These are phyloP conservation scores for Trametes cubensis DNA, from an alignment of 768 basidiomycete genomes.

Conservation along the genomic window DNA sequence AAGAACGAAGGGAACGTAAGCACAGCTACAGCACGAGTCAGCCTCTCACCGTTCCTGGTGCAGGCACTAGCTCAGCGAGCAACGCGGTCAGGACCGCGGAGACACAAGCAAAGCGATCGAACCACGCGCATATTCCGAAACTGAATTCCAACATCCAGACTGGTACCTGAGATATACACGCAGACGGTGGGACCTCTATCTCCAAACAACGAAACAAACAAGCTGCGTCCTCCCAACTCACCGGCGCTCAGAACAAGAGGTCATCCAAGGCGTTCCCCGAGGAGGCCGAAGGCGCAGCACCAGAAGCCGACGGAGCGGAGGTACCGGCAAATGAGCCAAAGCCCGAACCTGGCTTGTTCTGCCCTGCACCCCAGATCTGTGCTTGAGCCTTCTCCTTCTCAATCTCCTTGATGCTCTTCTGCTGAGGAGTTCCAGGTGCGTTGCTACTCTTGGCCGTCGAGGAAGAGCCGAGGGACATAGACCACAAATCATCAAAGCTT, in stretches of 20 bases:
- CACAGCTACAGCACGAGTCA: not conserved
- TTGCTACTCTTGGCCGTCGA: constrained; percentile 39
- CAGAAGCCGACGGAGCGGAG: constrained; percentile 16
- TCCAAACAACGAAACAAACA: constrained; percentile 21
- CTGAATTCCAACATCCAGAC: not conserved
- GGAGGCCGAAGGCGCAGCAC: constrained; percentile 25
- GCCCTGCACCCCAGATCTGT: constrained; percentile 70
- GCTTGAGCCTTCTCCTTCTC: constrained; percentile 85
- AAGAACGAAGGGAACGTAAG: not conserved
- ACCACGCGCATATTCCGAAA: not conserved
- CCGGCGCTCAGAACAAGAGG: constrained; percentile 39
- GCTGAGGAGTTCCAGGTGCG: constrained; percentile 16
- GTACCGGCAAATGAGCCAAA: constrained; percentile 35
- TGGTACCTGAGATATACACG: constrained; percentile 11
- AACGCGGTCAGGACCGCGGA: constrained; percentile 1
- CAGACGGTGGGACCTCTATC: constrained; percentile 21
- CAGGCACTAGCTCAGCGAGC: not conserved
- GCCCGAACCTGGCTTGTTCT: constrained; percentile 29
- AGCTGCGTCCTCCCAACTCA: constrained; percentile 2
- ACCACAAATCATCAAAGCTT: constrained; percentile 87
- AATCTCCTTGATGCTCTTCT: constrained; percentile 84
- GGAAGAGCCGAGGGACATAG: constrained; percentile 65
- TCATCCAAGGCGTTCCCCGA: constrained; percentile 41
- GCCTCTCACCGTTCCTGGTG: not conserved
- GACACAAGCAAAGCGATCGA: not conserved